phyloP scores from a whole-genome alignment of 805 yeast species.

The Candida argentea region DNA sequence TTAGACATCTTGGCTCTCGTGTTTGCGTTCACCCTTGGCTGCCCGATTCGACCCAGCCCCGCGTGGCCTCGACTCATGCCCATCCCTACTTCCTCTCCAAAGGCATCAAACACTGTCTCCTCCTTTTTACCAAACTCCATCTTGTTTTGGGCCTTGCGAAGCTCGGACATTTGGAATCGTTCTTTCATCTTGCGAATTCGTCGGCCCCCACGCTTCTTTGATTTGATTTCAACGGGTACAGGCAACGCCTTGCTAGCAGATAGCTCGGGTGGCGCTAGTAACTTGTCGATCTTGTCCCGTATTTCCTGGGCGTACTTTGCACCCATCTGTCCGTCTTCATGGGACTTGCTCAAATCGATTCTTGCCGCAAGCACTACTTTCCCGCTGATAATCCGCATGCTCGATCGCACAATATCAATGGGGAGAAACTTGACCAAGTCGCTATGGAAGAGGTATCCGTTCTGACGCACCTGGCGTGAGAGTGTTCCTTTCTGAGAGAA shows the following conservation, averaged over 20 bases:
- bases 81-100: slow-evolving; percentile 74
- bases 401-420: slow-evolving; percentile 50
- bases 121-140: slow-evolving; percentile 76
- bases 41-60: slow-evolving; percentile 13
- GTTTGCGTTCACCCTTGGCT: slow-evolving; percentile 28
- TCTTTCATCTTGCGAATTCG: slow-evolving; percentile 73
- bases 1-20: slow-evolving; percentile 55
- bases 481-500: slow-evolving; percentile 16
- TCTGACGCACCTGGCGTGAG: slow-evolving; percentile 42
- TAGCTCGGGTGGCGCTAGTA: slow-evolving; percentile 68
- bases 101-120: slow-evolving; percentile 47
- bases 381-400: slow-evolving; percentile 69
- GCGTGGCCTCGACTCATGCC: slow-evolving; percentile 53
- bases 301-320: slow-evolving; percentile 50
- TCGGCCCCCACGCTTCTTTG: slow-evolving; percentile 82
- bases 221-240: slow-evolving; percentile 61
- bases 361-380: slow-evolving; percentile 78
- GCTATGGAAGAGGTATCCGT: slow-evolving; percentile 59
- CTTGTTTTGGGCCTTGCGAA: slow-evolving; percentile 74
- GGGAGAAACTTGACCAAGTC: slow-evolving; percentile 53
- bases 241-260: slow-evolving; percentile 55
- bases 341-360: slow-evolving; percentile 46
- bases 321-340: slow-evolving; percentile 46
- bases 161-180: slow-evolving; percentile 69
- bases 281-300: slow-evolving; percentile 51